Percentiles rank a stretch among this genome's conserved stretches.
Evolutionary conservation across 2,329 filamentous ascomycete species (phyloP).

Genomic region (Parafenestella ontariensis): DNA sequence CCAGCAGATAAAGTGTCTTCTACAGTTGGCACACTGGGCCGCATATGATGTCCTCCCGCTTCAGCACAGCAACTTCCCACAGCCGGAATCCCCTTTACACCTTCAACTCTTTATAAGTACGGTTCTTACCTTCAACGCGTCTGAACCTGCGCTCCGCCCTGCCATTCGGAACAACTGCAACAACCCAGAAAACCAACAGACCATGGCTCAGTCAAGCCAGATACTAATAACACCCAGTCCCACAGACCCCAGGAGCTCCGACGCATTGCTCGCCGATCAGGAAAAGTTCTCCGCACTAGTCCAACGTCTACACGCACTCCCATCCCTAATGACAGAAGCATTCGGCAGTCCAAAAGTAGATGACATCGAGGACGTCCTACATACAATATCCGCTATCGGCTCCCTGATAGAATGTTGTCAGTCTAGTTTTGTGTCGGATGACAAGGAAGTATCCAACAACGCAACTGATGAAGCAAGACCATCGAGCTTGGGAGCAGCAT

Average conservation of each 20-base stretch:
- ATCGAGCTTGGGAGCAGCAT: neutral
- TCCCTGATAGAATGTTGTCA: constrained; percentile 25
- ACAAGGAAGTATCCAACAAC: neutral
- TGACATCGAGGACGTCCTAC: constrained; percentile 21
- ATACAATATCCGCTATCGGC: constrained; percentile 27
- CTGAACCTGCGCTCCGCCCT: neutral
- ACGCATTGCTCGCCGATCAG: neutral
- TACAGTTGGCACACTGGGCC: neutral
- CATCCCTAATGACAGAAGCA: constrained; percentile 21
- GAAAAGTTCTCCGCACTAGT: constrained; percentile 3
- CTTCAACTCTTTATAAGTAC: neutral
- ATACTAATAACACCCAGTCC: neutral
- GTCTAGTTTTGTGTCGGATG: constrained; percentile 19
- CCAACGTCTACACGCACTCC: constrained; percentile 18
- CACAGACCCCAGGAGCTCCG: too few relatives aligned
- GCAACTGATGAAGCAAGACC: neutral
- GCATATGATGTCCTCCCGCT: neutral
- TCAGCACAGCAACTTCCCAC: neutral
- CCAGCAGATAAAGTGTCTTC: neutral
- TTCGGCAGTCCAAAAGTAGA: constrained; percentile 19
- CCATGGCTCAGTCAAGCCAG: neutral
- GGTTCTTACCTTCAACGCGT: neutral
- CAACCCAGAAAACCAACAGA: neutral
- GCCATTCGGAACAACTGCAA: neutral
- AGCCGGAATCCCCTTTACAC: too few relatives aligned